Percentiles rank a stretch among this genome's conserved stretches.
These are phyloP conservation scores for Potentilla sterilis DNA, from an alignment of 306 rosid genomes.

Conservation along the genomic window DNA sequence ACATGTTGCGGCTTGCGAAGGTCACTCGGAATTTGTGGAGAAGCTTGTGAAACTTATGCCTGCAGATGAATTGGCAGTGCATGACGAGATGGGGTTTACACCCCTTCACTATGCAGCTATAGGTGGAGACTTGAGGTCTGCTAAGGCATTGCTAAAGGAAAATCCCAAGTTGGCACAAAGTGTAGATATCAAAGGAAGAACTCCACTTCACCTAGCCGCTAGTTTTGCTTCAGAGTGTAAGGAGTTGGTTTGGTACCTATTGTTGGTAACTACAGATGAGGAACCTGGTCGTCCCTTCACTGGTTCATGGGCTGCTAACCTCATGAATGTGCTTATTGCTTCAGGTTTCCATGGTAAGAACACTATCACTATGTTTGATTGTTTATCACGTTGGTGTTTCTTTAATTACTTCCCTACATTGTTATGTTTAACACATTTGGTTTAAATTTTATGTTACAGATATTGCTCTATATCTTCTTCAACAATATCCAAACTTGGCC, in stretches of 20 bases:
- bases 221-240: conserved; percentile 25
- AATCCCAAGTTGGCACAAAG: conserved; percentile 34
- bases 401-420: background rate
- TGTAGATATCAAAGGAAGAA: conserved; percentile 27
- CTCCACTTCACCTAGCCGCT: conserved; percentile 44
- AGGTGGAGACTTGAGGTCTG: conserved; percentile 36
- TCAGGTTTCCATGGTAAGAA: conserved; percentile 17
- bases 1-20: conserved; percentile 16
- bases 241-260: conserved; percentile 55
- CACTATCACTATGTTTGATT: background rate
- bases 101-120: conserved; percentile 23
- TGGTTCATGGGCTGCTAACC: conserved; percentile 21
- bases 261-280: conserved; percentile 44
- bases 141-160: conserved; percentile 39
- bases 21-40: conserved; percentile 19
- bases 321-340: conserved; percentile 19
- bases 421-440: background rate
- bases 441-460: background rate
- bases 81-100: background rate
- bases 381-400: background rate
- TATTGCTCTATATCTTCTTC: background rate
- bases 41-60: conserved; percentile 5
- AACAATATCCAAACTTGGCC: conserved; percentile 5
- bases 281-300: conserved; percentile 41
- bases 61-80: background rate